These are phyloP conservation scores for Rosa rugosa DNA, from an alignment of 306 rosid genomes.

Conservation along the genomic window DNA sequence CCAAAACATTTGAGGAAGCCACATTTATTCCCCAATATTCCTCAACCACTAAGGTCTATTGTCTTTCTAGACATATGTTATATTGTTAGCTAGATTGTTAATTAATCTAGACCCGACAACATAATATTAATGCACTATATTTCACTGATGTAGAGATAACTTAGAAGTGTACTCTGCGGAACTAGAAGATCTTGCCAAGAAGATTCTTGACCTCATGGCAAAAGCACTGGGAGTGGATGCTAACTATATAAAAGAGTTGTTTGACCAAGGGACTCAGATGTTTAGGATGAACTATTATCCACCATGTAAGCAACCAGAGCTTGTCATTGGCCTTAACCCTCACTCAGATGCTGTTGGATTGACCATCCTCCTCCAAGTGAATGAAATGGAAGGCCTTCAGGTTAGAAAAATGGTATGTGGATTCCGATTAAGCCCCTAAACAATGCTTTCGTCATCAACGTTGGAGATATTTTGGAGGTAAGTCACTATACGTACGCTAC, in stretches of 20 bases:
- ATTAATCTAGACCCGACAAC: neutral
- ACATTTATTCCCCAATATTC: conserved; percentile 43
- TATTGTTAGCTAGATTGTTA: neutral
- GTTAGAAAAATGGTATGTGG: conserved; percentile 34
- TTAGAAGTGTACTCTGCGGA: conserved; percentile 29
- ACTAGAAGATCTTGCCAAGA: conserved; percentile 18
- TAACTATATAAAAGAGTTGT: conserved; percentile 22
- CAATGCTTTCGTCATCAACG: conserved; percentile 33
- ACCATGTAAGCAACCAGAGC: conserved; percentile 44
- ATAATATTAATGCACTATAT: neutral
- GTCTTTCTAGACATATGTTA: neutral
- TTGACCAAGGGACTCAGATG: conserved; percentile 27
- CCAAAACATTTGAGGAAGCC: conserved; percentile 41
- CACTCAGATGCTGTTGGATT: conserved; percentile 31
- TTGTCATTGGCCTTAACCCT: conserved; percentile 33
- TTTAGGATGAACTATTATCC: conserved; percentile 46
- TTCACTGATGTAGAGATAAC: conserved; percentile 16
- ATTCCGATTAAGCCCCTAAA: conserved; percentile 29
- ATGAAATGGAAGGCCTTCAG: conserved; percentile 40
- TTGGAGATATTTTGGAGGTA: conserved; percentile 44
- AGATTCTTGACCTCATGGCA: conserved; percentile 22
- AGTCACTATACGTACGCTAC: neutral
- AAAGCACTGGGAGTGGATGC: conserved; percentile 26
- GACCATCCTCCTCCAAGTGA: conserved; percentile 40
- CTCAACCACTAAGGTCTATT: conserved; percentile 29